Evolutionary conservation across 31 red algal genomes (phyloP).

Genomic region (Odonthalia washingtoniensis): DNA sequence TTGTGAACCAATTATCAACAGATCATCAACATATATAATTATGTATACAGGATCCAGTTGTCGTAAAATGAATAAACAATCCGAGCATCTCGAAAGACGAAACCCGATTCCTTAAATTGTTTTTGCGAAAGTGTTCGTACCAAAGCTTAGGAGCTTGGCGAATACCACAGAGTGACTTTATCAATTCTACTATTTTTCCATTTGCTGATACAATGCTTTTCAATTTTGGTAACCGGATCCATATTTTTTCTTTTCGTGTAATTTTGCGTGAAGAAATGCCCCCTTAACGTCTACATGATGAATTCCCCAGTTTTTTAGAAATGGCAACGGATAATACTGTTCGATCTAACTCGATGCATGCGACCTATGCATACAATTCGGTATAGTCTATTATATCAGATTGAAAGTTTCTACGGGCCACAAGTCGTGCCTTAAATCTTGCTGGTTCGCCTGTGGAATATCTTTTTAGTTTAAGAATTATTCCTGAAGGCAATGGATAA

Average conservation of each 20-base stretch:
- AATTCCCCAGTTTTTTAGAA: background rate
- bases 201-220: background rate
- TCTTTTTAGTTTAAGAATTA: constrained; percentile 19
- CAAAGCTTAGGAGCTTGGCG: constrained; percentile 23
- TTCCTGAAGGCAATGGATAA: background rate
- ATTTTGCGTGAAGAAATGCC: constrained; percentile 17
- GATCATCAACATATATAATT: background rate
- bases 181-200: background rate
- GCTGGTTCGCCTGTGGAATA: too few relatives aligned
- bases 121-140: background rate
- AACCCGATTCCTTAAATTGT: background rate
- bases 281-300: constrained; percentile 43
- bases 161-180: constrained; percentile 27
- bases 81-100: background rate
- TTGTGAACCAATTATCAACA: background rate
- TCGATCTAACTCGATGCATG: constrained; percentile 22
- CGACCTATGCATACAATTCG: constrained; percentile 1
- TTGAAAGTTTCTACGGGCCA: constrained; percentile 32
- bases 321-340: background rate
- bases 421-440: constrained; percentile 44
- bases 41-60: background rate
- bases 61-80: background rate
- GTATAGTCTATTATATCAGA: background rate
- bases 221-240: background rate
- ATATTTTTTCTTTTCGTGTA: background rate